Percentiles rank a stretch among this genome's conserved stretches.
Evolutionary conservation across 2,329 filamentous ascomycete genomes (phyloP).

Genomic region (Penicillium sp.): DNA sequence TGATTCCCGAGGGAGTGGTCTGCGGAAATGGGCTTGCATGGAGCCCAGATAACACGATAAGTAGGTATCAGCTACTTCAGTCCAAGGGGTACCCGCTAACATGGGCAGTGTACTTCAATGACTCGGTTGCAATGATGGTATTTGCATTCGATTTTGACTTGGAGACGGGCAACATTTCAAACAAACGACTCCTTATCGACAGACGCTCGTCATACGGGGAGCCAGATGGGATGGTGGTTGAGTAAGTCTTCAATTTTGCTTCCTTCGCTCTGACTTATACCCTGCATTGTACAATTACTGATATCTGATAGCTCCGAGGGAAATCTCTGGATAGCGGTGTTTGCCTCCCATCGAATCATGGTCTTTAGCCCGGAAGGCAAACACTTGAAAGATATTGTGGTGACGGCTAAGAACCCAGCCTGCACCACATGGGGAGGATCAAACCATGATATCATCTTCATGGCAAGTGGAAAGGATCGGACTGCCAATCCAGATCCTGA

Average conservation of each 20-base stretch:
- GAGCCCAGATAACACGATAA: constrained; percentile 44
- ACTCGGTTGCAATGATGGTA: constrained; percentile 38
- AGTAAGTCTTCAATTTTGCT: constrained; percentile 28
- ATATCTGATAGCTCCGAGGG: constrained; percentile 33
- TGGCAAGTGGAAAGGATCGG: constrained; percentile 36
- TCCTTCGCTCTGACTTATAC: neutral
- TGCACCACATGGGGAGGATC: constrained; percentile 46
- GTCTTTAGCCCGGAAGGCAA: constrained; percentile 39
- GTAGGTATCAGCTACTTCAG: constrained; percentile 23
- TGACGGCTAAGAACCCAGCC: constrained; percentile 39
- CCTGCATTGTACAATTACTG: neutral
- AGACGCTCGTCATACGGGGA: constrained; percentile 34
- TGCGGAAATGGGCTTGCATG: constrained; percentile 45
- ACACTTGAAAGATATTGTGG: constrained; percentile 41
- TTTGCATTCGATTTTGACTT: constrained; percentile 42
- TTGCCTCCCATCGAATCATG: constrained; percentile 39
- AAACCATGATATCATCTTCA: constrained; percentile 39
- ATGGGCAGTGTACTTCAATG: constrained; percentile 40
- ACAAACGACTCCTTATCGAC: constrained; percentile 36
- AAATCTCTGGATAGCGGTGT: constrained; percentile 46
- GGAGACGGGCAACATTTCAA: constrained; percentile 37
- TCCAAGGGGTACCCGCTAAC: neutral
- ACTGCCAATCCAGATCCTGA: constrained; percentile 21
- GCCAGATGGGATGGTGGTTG: constrained; percentile 46
- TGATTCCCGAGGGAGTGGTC: constrained; percentile 38